Evolutionary conservation across 352 stramenopile genomes (phyloP).

Genomic region (Halophytophthora batemanensis): DNA sequence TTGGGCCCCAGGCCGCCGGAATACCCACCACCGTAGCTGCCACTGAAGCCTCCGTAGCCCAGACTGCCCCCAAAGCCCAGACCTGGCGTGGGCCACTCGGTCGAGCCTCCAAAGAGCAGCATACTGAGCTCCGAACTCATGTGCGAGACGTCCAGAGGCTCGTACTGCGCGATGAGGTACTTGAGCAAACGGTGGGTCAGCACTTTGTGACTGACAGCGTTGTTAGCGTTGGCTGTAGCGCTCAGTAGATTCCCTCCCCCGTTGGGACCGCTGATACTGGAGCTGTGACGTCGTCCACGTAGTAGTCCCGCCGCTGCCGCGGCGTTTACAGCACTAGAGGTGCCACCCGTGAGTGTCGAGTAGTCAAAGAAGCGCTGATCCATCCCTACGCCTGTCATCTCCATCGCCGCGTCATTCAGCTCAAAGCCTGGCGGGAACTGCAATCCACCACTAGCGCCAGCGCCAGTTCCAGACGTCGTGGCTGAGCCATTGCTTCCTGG

Average conservation of each 20-base stretch:
- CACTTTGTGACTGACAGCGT: slow-evolving; percentile 46
- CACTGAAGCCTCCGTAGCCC: slow-evolving; percentile 2
- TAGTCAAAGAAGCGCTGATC: slow-evolving; percentile 62
- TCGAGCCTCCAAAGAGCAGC: slow-evolving; percentile 46
- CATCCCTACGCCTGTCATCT: slow-evolving; percentile 31
- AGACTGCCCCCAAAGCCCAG: slow-evolving; percentile 22
- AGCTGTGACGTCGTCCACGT: slow-evolving; percentile 25
- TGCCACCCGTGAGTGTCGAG: slow-evolving; percentile 20
- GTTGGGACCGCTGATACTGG: slow-evolving; percentile 22
- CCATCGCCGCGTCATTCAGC: slow-evolving; percentile 40
- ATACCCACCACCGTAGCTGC: slow-evolving; percentile 11
- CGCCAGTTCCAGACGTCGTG: slow-evolving; percentile 7
- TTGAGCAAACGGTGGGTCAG: slow-evolving; percentile 69
- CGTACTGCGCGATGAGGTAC: slow-evolving; percentile 76
- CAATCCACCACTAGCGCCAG: slow-evolving; percentile 23
- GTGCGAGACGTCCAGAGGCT: slow-evolving; percentile 64
- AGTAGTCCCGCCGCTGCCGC: slow-evolving; percentile 5
- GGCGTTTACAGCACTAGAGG: not conserved
- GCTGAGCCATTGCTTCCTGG: no score
- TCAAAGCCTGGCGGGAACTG: slow-evolving; percentile 62
- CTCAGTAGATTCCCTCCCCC: not conserved
- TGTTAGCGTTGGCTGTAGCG: slow-evolving; percentile 4
- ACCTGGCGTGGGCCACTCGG: slow-evolving; percentile 22
- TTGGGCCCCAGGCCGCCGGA: slow-evolving; percentile 22
- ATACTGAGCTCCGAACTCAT: slow-evolving; percentile 62